Conservation (phyloP, 179 eudicot genomes). For the Camellia oleifera region DNA sequence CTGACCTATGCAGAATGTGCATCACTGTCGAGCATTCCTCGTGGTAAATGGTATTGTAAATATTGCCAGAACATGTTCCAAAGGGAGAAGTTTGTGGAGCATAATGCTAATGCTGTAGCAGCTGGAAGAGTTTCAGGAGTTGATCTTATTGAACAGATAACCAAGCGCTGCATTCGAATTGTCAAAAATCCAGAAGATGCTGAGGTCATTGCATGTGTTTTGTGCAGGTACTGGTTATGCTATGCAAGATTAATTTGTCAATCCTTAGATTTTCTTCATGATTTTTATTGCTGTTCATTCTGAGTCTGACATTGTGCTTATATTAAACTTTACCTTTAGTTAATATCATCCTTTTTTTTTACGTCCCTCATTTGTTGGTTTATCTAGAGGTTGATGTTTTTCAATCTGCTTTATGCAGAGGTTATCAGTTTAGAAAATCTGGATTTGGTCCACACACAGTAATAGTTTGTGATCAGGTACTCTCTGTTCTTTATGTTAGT, state of each 20-base stretch:
- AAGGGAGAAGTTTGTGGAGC: slow-evolving; percentile 75
- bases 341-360: not conserved
- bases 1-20: slow-evolving; percentile 74
- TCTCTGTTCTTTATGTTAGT: too few species aligned
- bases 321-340: not conserved
- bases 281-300: too few species aligned
- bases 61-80: slow-evolving; percentile 83
- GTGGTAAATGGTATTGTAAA: slow-evolving; percentile 93
- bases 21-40: slow-evolving; percentile 64
- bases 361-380: not conserved
- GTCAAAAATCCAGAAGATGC: slow-evolving; percentile 60
- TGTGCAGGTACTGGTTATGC: slow-evolving; percentile 73
- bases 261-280: too few species aligned
- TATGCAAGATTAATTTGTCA: not conserved
- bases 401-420: slow-evolving; percentile 38
- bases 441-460: slow-evolving; percentile 53
- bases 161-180: slow-evolving; percentile 73
- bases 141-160: slow-evolving; percentile 85
- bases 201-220: slow-evolving; percentile 71
- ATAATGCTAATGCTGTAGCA: slow-evolving; percentile 86
- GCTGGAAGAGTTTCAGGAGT: slow-evolving; percentile 90
- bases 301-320: not conserved
- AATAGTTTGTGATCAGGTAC: too few species aligned
- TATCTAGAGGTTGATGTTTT: not conserved
- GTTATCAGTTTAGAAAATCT: slow-evolving; percentile 74